Evolutionary conservation across 2,329 filamentous ascomycete species (phyloP).

Genomic region (Aureobasidium zeae): DNA sequence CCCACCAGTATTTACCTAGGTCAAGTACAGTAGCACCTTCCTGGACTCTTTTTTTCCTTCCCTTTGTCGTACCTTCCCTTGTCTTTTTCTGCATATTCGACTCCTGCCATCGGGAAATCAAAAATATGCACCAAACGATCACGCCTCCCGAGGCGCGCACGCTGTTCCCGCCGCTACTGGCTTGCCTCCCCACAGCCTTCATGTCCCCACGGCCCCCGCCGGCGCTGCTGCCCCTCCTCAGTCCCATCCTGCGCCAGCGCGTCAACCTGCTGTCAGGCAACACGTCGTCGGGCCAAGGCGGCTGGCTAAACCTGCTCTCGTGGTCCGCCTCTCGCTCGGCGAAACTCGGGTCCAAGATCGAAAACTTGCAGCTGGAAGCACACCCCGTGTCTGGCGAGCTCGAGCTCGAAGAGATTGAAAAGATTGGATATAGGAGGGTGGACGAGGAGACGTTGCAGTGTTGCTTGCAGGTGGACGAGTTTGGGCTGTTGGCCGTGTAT

Average conservation of each 20-base stretch:
- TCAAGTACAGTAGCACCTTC: too few species aligned
- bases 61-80: too few species aligned
- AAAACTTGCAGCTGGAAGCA: conserved; percentile 59
- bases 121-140: too few species aligned
- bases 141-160: conserved; percentile 46
- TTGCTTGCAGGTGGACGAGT: conserved; percentile 51
- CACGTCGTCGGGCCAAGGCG: conserved; percentile 38
- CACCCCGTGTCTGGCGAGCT: conserved; percentile 74
- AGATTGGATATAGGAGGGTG: conserved; percentile 55
- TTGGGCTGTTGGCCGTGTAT: conserved; percentile 55
- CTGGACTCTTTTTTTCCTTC: too few species aligned
- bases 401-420: conserved; percentile 60
- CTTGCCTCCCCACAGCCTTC: conserved; percentile 53
- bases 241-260: conserved; percentile 54
- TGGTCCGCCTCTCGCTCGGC: conserved; percentile 53
- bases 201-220: conserved; percentile 51
- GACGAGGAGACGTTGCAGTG: conserved; percentile 68
- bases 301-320: conserved; percentile 63
- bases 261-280: conserved; percentile 48
- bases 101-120: too few species aligned
- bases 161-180: conserved; percentile 53
- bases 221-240: conserved; percentile 50
- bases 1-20: too few species aligned
- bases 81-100: too few species aligned
- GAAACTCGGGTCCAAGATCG: conserved; percentile 52